Evolutionary conservation across 345 rosid genomes (phyloP).

Genomic region (Salix suchowensis): DNA sequence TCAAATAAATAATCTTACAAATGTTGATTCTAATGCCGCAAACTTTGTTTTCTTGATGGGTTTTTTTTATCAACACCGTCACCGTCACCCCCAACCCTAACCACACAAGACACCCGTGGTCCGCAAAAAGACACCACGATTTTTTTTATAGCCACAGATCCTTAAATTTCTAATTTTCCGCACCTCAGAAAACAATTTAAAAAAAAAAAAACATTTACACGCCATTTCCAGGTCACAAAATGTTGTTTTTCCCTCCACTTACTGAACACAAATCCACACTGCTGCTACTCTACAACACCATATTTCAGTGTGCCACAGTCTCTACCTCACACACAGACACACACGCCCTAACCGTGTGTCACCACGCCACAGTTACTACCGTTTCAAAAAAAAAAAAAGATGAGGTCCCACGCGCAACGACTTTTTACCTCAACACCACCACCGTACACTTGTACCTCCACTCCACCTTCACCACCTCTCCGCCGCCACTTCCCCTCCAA

Average conservation of each 20-base stretch:
- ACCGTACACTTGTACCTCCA: neutral
- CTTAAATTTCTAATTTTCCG: neutral
- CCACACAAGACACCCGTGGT: too few species aligned
- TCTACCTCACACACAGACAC: neutral
- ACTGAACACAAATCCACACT: neutral
- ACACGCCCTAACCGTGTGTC: neutral
- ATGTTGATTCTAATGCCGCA: too few species aligned
- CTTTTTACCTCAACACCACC: neutral
- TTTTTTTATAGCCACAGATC: too few species aligned
- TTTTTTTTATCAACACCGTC: too few species aligned
- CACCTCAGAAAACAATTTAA: neutral
- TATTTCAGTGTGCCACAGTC: too few species aligned
- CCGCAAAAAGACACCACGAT: too few species aligned
- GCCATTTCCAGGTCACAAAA: slow-evolving; percentile 11
- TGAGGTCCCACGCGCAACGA: slow-evolving; percentile 7
- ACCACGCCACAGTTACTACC: neutral
- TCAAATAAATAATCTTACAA: too few species aligned
- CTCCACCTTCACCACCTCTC: neutral
- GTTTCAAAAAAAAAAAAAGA: neutral
- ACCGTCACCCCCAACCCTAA: too few species aligned
- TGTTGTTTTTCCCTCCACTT: neutral
- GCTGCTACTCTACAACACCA: too few species aligned
- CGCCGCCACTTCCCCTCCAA: slow-evolving; percentile 14
- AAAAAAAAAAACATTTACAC: neutral
- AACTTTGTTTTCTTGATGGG: too few species aligned